Conservation (phyloP, 805 yeast genomes). For the Saccharomycopsis fermentans region DNA sequence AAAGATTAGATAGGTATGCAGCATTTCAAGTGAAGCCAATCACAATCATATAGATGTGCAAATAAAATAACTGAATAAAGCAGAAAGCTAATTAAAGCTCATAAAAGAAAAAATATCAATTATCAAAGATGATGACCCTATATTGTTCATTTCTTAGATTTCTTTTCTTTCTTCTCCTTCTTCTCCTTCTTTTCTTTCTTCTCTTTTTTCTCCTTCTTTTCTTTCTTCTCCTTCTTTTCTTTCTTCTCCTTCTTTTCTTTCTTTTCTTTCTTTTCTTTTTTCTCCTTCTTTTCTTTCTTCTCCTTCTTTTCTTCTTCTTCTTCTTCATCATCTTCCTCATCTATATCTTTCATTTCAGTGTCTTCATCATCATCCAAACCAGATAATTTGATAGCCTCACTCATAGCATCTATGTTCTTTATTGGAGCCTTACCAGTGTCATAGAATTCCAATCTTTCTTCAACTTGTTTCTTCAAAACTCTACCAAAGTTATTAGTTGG, state of each 20-base stretch:
- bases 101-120: background rate
- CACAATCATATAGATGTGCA: background rate
- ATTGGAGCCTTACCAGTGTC: slow-evolving; percentile 95
- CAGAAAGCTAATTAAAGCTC: background rate
- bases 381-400: slow-evolving; percentile 72
- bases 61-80: background rate
- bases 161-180: slow-evolving; percentile 30
- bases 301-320: slow-evolving; percentile 31
- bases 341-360: slow-evolving; percentile 22
- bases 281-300: slow-evolving; percentile 38
- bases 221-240: slow-evolving; percentile 41
- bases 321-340: slow-evolving; percentile 28
- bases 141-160: slow-evolving; percentile 18
- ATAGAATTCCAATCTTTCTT: slow-evolving; percentile 92
- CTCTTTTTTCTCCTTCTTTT: slow-evolving; percentile 38
- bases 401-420: slow-evolving; percentile 91
- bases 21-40: background rate
- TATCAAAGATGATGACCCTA: background rate
- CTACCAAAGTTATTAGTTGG: slow-evolving; percentile 86
- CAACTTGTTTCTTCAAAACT: slow-evolving; percentile 91
- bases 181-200: slow-evolving; percentile 24
- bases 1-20: background rate
- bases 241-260: slow-evolving; percentile 40
- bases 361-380: slow-evolving; percentile 26
- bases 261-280: slow-evolving; percentile 42